These are phyloP conservation scores for Laguncularia racemosa DNA, from an alignment of 345 rosid genomes.

Conservation along the genomic window DNA sequence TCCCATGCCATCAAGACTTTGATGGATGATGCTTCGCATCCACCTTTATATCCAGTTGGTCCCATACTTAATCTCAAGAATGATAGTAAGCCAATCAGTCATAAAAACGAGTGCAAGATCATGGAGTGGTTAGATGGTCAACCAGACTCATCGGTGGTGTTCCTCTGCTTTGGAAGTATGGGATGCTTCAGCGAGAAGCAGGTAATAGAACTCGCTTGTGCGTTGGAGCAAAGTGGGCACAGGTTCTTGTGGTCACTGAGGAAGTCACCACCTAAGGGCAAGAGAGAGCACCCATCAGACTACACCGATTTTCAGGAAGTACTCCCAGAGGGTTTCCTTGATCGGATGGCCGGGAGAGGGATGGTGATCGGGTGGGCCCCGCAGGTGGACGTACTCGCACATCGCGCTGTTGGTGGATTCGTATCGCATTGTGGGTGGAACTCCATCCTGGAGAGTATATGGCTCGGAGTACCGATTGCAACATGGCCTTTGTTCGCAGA, in stretches of 20 bases:
- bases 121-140: conserved; percentile 47
- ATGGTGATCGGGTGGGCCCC: conserved; percentile 37
- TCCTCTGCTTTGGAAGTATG: conserved; percentile 55
- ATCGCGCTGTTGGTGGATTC: conserved; percentile 36
- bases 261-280: neutral
- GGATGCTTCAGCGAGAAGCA: conserved; percentile 40
- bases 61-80: conserved; percentile 31
- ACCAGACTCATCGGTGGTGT: conserved; percentile 37
- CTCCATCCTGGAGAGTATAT: conserved; percentile 20
- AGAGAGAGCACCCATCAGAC: conserved; percentile 8
- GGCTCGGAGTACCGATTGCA: conserved; percentile 11
- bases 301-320: conserved; percentile 16
- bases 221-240: conserved; percentile 32
- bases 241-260: conserved; percentile 53
- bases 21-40: conserved; percentile 1
- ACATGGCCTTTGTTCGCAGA: conserved; percentile 20
- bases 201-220: conserved; percentile 34
- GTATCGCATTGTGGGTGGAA: conserved; percentile 74
- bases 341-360: conserved; percentile 21
- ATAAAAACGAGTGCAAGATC: conserved; percentile 8
- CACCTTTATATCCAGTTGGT: conserved; percentile 35
- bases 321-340: conserved; percentile 33
- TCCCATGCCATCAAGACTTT: conserved; percentile 20
- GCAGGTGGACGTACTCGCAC: conserved; percentile 29
- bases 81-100: neutral